These are phyloP conservation scores for Candida buenavistaensis DNA, from an alignment of 1,139 yeast species.

Conservation along the genomic window DNA sequence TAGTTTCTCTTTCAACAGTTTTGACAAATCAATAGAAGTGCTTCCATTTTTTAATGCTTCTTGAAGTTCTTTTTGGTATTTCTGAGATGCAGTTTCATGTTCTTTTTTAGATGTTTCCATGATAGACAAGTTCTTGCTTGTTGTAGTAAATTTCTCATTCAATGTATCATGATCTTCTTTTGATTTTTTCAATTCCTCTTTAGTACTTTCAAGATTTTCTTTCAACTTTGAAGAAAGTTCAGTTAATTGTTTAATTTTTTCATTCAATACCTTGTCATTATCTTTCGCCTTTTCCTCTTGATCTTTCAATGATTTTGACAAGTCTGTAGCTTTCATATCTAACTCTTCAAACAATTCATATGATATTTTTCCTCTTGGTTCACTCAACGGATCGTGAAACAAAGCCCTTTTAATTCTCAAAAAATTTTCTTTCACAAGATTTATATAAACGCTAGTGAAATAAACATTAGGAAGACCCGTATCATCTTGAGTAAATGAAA, in stretches of 20 bases:
- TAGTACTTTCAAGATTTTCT: constrained; percentile 8
- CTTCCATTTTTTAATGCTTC: constrained; percentile 25
- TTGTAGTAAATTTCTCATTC: constrained; percentile 32
- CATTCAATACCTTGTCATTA: constrained; percentile 28
- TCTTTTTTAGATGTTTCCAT: constrained; percentile 35
- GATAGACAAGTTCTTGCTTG: constrained; percentile 33
- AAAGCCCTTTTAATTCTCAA: constrained; percentile 69
- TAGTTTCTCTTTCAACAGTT: constrained; percentile 28
- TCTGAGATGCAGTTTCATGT: constrained; percentile 29
- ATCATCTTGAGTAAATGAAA: constrained; percentile 50
- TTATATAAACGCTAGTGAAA: constrained; percentile 65
- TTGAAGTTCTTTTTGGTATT: constrained; percentile 31
- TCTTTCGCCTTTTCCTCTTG: constrained; percentile 26
- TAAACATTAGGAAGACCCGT: constrained; percentile 87
- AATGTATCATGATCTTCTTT: constrained; percentile 21
- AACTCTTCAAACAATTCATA: constrained; percentile 70
- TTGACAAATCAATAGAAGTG: constrained; percentile 24
- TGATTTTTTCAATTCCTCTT: constrained; percentile 23
- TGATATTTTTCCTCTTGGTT: constrained; percentile 67
- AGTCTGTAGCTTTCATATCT: constrained; percentile 37
- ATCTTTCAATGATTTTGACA: constrained; percentile 25
- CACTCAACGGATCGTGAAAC: constrained; percentile 69
- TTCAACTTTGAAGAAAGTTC: constrained; percentile 17
- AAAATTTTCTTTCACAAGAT: constrained; percentile 67
- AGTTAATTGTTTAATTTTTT: constrained; percentile 25